phyloP scores from a whole-genome alignment of 202 grass and related monocot genomes.

The Sporobolus alterniflorus region DNA sequence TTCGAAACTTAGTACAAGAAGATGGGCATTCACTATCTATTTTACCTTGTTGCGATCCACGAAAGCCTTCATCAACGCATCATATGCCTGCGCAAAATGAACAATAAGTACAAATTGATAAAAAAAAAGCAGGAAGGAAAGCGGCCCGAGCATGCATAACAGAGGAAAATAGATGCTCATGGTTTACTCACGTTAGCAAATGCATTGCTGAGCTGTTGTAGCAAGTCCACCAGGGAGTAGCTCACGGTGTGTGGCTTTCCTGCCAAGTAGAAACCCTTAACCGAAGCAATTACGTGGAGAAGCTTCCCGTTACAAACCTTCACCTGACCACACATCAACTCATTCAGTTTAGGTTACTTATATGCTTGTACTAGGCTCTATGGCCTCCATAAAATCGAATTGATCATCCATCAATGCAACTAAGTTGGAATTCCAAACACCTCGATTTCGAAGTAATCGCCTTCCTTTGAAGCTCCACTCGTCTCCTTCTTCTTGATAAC shows the following conservation, averaged over 20 bases:
- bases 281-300: constrained; percentile 70
- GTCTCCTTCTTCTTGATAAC: constrained; percentile 83
- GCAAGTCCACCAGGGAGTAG: constrained; percentile 82
- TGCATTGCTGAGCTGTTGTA: constrained; percentile 91
- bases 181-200: constrained; percentile 85
- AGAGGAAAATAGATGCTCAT: background rate
- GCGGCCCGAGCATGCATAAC: background rate
- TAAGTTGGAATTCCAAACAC: constrained; percentile 16
- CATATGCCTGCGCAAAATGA: constrained; percentile 68
- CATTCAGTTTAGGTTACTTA: constrained; percentile 1
- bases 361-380: background rate
- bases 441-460: constrained; percentile 90
- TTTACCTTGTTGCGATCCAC: constrained; percentile 91
- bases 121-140: background rate
- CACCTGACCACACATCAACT: constrained; percentile 63
- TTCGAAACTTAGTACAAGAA: constrained; percentile 1
- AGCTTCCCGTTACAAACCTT: constrained; percentile 98
- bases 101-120: background rate
- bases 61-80: constrained; percentile 88
- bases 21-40: background rate
- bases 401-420: background rate
- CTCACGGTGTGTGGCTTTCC: constrained; percentile 66
- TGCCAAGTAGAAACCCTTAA: constrained; percentile 84
- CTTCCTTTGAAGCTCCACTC: constrained; percentile 48
- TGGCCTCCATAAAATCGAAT: background rate